phyloP scores from a whole-genome alignment of 441 rosid genomes.

The Gossypium schwendimanii region DNA sequence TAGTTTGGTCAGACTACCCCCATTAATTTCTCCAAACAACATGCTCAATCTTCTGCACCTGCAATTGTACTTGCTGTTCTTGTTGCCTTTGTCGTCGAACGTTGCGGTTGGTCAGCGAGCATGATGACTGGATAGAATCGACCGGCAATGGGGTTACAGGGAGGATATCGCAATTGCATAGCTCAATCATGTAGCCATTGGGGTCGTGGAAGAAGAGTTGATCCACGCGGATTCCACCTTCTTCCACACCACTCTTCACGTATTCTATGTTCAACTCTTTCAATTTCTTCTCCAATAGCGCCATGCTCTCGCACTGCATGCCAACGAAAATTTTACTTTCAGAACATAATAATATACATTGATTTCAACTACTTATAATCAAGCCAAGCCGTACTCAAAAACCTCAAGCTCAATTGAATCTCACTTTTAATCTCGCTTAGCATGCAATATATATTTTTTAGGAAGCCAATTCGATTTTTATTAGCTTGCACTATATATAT shows the following conservation, averaged over 20 bases:
- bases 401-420: no score
- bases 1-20: not conserved
- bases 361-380: no score
- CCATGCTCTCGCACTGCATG: conserved; percentile 33
- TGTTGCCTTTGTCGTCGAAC: conserved; percentile 14
- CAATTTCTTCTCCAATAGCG: conserved; percentile 26
- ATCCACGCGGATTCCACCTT: conserved; percentile 33
- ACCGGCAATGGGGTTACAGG: conserved; percentile 28
- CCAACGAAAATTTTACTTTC: no score
- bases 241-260: conserved; percentile 26
- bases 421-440: no score
- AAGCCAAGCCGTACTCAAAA: no score
- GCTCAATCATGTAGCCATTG: conserved; percentile 42
- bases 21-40: not conserved
- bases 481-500: not conserved
- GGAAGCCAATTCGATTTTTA: not conserved
- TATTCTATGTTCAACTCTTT: conserved; percentile 31
- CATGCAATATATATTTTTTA: no score
- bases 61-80: not conserved
- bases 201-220: conserved; percentile 48
- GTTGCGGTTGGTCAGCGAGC: conserved; percentile 20
- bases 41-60: conserved; percentile 4
- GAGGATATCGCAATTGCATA: conserved; percentile 38
- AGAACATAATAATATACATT: no score
- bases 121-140: conserved; percentile 3